Percentiles rank a stretch among this genome's conserved stretches.
Evolutionary conservation across 2,329 filamentous ascomycete genomes (phyloP).

Genomic region (Kalmusia sp.): DNA sequence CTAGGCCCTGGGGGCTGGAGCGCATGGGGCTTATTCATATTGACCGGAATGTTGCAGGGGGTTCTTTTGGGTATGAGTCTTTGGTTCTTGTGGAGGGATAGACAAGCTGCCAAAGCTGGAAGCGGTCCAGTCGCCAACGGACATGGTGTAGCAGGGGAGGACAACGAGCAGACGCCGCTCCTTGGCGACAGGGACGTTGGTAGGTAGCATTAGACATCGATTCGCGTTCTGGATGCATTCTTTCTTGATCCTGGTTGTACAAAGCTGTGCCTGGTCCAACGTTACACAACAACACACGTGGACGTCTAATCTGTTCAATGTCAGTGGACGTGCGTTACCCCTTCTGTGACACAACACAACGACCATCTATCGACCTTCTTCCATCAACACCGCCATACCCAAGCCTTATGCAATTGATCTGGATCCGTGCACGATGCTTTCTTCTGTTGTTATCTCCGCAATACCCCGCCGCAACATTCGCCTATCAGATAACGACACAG

Average conservation of each 20-base stretch:
- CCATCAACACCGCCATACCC: too few species aligned
- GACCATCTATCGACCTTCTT: background rate
- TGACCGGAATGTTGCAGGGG: conserved; percentile 87
- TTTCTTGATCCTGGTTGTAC: background rate
- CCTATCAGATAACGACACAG: background rate
- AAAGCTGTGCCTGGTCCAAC: background rate
- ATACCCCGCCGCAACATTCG: background rate
- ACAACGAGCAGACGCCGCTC: conserved; percentile 23
- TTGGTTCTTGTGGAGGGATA: conserved; percentile 69
- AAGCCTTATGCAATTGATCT: too few species aligned
- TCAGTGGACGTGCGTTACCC: too few species aligned
- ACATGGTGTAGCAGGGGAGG: conserved; percentile 4
- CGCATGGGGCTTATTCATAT: conserved; percentile 89
- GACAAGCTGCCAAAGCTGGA: conserved; percentile 34
- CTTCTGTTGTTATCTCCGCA: background rate
- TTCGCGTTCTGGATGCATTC: background rate
- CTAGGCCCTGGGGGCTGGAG: conserved; percentile 89
- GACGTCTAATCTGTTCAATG: too few species aligned
- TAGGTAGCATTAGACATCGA: background rate
- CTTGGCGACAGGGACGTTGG: conserved; percentile 9
- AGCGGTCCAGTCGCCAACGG: conserved; percentile 9
- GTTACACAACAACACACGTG: background rate
- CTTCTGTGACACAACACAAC: background rate
- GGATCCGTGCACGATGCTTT: too few species aligned
- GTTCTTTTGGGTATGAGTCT: conserved; percentile 80